Base-by-base conservation (phyloP, 441 rosid species). In the Brassica hybrid region DNA sequence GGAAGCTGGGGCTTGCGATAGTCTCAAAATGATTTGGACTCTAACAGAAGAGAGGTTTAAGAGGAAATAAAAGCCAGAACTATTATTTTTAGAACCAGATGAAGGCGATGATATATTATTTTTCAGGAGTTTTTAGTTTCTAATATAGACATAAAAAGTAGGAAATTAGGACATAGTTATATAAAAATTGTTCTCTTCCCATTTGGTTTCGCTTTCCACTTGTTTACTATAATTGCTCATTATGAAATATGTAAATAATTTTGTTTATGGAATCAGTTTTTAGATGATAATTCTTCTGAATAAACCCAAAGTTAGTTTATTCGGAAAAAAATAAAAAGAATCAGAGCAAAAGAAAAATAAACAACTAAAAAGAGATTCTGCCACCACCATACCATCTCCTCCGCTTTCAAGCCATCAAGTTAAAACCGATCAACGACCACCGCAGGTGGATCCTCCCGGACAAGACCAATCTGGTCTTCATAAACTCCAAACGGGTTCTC, bases 401-500 rank as follows among this genome's bases (percentile, higher is more conserved):
- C 59, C 1, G 56, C 59, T 54, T 54, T 52, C 21, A 52, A 52
- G 58, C 21, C 58, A 52, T 14, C 2, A 50, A n/a, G 19, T 50
- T 50, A 50, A 50, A 6, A 50, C 3, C 9, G 57, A 50, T 7
- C 14, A 50, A 50, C 59, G 23, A 54, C 5, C 59, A 17, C 59
- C 5, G 59, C 59, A 11, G 59, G 59, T 54, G 59, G 23, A 16
- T 54, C 59, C 5, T 54, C 59, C 6, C 23, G 59, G 59, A 16
- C 0, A 54, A 54, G 59, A 16, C 59, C 59, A 54, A 17, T 16
- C 23, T 54, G 23, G 11, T 54, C 59, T 54, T 56, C 25, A 56
- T 56, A 56, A 56, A 3, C 3, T 17, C 60, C 60, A 56, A 56
- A 56, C 60, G 60, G 60, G 60, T 56, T 56, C 25, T 56, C 60